Base-by-base conservation (phyloP, 2,329 filamentous ascomycete genomes). In the Aspergillus arachidicola region DNA sequence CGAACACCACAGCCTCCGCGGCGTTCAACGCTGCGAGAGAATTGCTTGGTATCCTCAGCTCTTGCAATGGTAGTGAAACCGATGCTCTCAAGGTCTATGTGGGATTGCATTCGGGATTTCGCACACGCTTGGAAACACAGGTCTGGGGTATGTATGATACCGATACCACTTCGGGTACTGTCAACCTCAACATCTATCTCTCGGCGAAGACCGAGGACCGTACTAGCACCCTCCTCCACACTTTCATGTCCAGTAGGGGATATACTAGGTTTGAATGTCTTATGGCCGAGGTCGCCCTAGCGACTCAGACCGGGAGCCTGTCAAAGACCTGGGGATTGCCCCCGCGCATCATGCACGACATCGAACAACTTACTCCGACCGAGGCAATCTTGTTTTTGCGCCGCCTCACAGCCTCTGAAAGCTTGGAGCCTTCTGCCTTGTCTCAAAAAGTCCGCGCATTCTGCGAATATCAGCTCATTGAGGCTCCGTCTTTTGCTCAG, bases 131-230 rank as follows among this genome's bases (percentile, higher is more conserved):
- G 1, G 73, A 78, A 26, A 68, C 71, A 48, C 78, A 78, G 10
- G 80, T 81, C 60, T 81, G 79, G 79, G 75, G 74, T 30, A 75
- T 81, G 11, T 80, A 78, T 51, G 71, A 78, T 51, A 65, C 73
- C 43, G 75, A 77, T 38, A 57, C 76, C 11, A 62, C 79, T 12
- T 58, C 65, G 1, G 75, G 77, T n/a, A 72, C 70, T 9, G 64
- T 76, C 4, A 76, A 80, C 9, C 65, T 76, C 5, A 76, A 80
- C 41, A 75, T 80, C 19, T 83, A 76, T 56, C 72, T 80, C 14
- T 83, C 81, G 4, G 78, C 79, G 54, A 81, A 80, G 48, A 76
- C 76, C 2, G 73, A 76, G n/a, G 81, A 81, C 53, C 66, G 81
- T 7, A 70, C 73, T 21, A 76, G 79, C 16, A 79, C 79, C 11